These are phyloP conservation scores for Citrus reticulata DNA, from an alignment of 345 rosid species.

Conservation along the genomic window DNA sequence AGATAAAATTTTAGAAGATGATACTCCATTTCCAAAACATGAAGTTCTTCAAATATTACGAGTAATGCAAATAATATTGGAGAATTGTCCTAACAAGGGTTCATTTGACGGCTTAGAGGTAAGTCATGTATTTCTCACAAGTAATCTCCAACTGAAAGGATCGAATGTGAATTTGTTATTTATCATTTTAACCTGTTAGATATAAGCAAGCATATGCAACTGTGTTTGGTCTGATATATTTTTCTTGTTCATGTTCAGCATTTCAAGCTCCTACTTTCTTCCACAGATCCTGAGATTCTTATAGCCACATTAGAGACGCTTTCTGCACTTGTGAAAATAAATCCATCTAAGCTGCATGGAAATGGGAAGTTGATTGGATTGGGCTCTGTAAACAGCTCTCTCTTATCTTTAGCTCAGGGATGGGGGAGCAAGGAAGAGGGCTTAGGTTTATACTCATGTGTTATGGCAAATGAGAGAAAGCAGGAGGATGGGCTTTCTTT, in stretches of 20 bases:
- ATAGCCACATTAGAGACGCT: constrained; percentile 87
- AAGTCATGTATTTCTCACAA: constrained; percentile 3
- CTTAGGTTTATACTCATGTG: constrained; percentile 83
- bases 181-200: background rate
- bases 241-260: constrained; percentile 44
- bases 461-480: constrained; percentile 80
- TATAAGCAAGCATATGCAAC: background rate
- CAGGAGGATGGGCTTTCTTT: constrained; percentile 80
- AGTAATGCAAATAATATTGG: constrained; percentile 84
- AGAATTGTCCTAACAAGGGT: constrained; percentile 87
- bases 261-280: constrained; percentile 85
- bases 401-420: constrained; percentile 89
- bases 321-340: constrained; percentile 82
- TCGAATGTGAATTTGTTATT: background rate
- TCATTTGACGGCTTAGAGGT: constrained; percentile 96
- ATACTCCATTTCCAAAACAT: constrained; percentile 69
- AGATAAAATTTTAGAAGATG: constrained; percentile 68
- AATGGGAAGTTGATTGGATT: constrained; percentile 83
- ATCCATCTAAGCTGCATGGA: constrained; percentile 84
- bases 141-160: background rate
- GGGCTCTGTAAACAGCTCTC: constrained; percentile 76
- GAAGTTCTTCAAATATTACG: constrained; percentile 83
- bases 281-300: constrained; percentile 93
- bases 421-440: constrained; percentile 99
- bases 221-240: constrained; percentile 18